Base-by-base conservation (phyloP, 495 filamentous ascomycete genomes). In the Penicillium verhagenii region DNA sequence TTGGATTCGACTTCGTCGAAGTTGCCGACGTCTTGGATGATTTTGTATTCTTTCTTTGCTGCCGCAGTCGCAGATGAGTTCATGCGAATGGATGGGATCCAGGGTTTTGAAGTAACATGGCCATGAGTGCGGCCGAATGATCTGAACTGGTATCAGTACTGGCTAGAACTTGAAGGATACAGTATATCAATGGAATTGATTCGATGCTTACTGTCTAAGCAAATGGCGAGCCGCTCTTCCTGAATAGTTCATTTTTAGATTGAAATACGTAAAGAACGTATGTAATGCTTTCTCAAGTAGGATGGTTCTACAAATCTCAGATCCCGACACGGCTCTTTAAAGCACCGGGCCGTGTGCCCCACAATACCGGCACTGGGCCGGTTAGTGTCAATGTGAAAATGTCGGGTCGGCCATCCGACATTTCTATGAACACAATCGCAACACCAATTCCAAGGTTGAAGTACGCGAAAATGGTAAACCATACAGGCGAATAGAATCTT, bases 1-100 rank as follows among this genome's bases (percentile, higher is more conserved):
- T 78, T 77, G 47, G 79, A 77, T 75, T 96, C 82, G 26, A 86
- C 82, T 20, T 78, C 72, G 53, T 82, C 85, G 74, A 96, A 96
- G 70, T 95, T 83, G 37, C 43, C 37, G 1, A 47, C 25, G 31
- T 66, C 56, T 53, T 65, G 56, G 26, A 71, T 42, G 39, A 71
- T 63, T 10, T 69, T 62, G 61, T 69, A 69, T 28, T 50, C 61
- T 21, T 59, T 54, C 40, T 65, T 45, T 20, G 59, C 58, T 10
- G 47, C 50, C 0, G 21, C 42, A 21, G 40, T 46, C 19, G 21
- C 55, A 13, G 67, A 63, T 1, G 61, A 65, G 31, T 23, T 58
- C 60, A 61, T 61, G 26, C 61, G 49, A 24, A 29, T 20, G 7
- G 1, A 21, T 31, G 28, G 8, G 4, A 47, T 3, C 16, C 6